Percentiles rank a stretch among this genome's conserved stretches.
phyloP scores from a whole-genome alignment of 495 filamentous ascomycete species.

The Penicillium lividum region DNA sequence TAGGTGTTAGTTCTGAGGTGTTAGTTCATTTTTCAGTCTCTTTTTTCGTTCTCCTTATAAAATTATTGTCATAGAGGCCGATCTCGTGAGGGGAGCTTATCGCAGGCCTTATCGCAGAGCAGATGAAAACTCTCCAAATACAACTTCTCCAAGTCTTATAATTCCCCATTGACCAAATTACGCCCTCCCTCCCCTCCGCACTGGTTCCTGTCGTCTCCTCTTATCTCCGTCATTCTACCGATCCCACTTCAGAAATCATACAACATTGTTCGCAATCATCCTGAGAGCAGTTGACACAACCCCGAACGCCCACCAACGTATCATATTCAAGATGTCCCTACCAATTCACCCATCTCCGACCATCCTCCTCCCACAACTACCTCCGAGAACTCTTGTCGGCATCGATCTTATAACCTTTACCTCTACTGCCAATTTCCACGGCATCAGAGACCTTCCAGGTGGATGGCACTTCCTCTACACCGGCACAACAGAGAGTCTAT shows the following conservation, averaged over 20 bases:
- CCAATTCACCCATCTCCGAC: conserved; percentile 40
- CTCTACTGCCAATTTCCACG: conserved; percentile 56
- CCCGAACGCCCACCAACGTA: not conserved
- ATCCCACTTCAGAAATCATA: not conserved
- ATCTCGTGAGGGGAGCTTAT: conserved; percentile 18
- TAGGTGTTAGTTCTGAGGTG: no score
- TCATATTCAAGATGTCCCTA: conserved; percentile 7
- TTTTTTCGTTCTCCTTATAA: not conserved
- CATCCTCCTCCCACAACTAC: conserved; percentile 49
- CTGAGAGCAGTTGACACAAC: not conserved
- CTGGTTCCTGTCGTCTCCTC: not conserved
- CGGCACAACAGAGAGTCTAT: conserved; percentile 54
- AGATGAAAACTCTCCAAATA: conserved; percentile 11
- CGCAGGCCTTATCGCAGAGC: not conserved
- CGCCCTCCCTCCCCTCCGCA: not conserved
- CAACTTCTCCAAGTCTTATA: not conserved
- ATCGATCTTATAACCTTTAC: conserved; percentile 58
- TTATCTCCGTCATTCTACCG: not conserved
- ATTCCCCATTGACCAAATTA: not conserved
- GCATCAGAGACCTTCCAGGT: conserved; percentile 56
- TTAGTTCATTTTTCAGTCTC: no score
- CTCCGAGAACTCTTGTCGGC: conserved; percentile 51
- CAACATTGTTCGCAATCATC: not conserved
- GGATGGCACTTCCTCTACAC: conserved; percentile 67
- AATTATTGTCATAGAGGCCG: not conserved